Evolutionary conservation across 2,329 filamentous ascomycete genomes (phyloP), one percentile per base, ranked within the genome.

Genomic region (Sclerotinia borealis): DNA sequence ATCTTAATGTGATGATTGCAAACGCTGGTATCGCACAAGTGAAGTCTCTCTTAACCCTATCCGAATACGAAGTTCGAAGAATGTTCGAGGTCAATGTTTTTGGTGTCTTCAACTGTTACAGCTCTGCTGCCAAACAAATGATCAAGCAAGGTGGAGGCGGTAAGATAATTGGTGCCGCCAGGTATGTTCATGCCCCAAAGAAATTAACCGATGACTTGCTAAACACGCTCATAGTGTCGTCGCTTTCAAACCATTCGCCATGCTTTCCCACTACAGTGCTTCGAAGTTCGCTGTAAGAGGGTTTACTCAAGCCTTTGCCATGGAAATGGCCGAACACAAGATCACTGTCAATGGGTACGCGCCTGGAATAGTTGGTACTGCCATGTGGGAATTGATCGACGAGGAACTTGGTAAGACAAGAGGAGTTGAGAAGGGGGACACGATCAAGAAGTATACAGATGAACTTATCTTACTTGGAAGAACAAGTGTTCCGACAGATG

Each of bases 371-470:
- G 85, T 90, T 0, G 85, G 81, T 0, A 89, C 85, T 0, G 77
- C 79, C 0, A 89, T 89, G 86, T 90, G 86, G 86, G 86, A 89
- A 51, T 71, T 84, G 2, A 88, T 90, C 61, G 87, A 89, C 65
- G 81, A 83, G 66, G 81, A 81, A 63, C 66, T 88, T 37, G 83
- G 80, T 0, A 78, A 82, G 71, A 78, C 79, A 63, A 77, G 74
- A 1, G 85, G 82, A 0, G 75, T 76, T 0, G 74, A 78, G 68
- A 82, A 79, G 68, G 82, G 82, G 2, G 79, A 82, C 29, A 81
- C 79, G 17, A 82, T 86, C 62, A 80, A 81, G 71, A 83, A 83
- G 69, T 83, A 82, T 65, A 79, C 76, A 0, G 69, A 77, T 0
- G 80, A 86, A 7, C 64, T 83, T 67, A 86, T 85, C 64, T 80